phyloP scores from a whole-genome alignment of 139 green algal genomes.

The Yamagishiella unicocca region DNA sequence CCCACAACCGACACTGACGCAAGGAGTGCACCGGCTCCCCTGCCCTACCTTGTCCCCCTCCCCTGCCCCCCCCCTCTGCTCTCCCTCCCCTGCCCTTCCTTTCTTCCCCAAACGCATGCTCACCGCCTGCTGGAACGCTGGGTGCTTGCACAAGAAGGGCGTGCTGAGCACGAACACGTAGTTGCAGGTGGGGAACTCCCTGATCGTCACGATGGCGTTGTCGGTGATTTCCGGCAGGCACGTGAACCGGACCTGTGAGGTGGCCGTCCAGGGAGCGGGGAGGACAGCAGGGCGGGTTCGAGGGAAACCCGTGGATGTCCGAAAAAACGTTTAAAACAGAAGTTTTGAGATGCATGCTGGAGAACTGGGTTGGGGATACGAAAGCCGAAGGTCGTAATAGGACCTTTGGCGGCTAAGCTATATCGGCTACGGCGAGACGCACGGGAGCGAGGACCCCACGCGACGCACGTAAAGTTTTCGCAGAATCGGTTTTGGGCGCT shows the following conservation, averaged over 20 bases:
- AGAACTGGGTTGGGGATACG: neutral
- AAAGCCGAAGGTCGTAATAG: neutral
- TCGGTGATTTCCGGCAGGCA: constrained; percentile 62
- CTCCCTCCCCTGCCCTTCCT: too few species aligned
- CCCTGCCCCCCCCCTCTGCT: too few species aligned
- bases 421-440: neutral
- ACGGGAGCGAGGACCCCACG: too few species aligned
- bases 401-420: neutral
- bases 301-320: too few species aligned
- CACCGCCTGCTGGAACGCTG: constrained; percentile 62
- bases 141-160: constrained; percentile 83
- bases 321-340: too few species aligned
- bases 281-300: neutral
- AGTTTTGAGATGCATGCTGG: neutral
- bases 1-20: too few species aligned
- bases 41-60: too few species aligned
- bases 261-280: neutral
- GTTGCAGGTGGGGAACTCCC: constrained; percentile 85
- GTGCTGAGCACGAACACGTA: constrained; percentile 83
- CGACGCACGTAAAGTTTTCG: too few species aligned
- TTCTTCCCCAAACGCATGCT: neutral
- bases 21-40: too few species aligned
- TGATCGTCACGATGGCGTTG: constrained; percentile 70
- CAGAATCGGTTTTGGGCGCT: too few species aligned
- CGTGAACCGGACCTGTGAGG: constrained; percentile 74